phyloP scores from a whole-genome alignment of 208 protist genomes.

The Naegleria gruberi region DNA sequence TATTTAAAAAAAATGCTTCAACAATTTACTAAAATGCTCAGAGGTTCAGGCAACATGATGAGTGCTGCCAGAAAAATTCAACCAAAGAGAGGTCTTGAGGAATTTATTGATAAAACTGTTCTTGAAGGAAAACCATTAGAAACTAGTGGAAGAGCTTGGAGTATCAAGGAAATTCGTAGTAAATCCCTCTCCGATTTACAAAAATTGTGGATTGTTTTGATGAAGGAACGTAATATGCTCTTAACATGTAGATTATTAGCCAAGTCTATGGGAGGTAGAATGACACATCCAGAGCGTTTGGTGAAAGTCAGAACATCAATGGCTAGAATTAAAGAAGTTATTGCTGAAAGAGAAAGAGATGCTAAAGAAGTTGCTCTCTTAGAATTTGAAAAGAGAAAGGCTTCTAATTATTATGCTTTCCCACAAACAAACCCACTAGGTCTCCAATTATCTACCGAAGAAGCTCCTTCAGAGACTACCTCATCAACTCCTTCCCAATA shows the following conservation, averaged over 20 bases:
- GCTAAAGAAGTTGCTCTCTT: not conserved
- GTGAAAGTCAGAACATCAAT: not conserved
- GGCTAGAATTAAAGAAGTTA: not conserved
- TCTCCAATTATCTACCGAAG: not conserved
- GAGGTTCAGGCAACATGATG: not conserved
- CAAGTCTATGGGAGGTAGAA: not conserved
- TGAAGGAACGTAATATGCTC: constrained; percentile 12
- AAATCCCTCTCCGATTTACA: not conserved
- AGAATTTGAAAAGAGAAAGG: not conserved
- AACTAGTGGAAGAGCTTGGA: constrained; percentile 1
- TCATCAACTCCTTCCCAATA: not conserved
- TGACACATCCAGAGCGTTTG: not conserved
- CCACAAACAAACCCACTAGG: not conserved
- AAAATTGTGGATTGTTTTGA: constrained; percentile 18
- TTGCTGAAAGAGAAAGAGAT: not conserved
- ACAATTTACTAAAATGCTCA: not conserved
- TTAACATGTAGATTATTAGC: not conserved
- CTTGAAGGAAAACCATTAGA: constrained; percentile 1
- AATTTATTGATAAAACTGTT: constrained; percentile 12
- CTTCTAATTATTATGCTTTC: not conserved
- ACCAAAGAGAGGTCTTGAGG: constrained; percentile 6
- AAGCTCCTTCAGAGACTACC: not conserved
- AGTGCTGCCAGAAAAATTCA: not conserved
- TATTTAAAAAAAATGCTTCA: not conserved
- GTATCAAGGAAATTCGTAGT: not conserved